Evolutionary conservation across 768 basidiomycete species (phyloP).

Genomic region (Leccinum broughii): DNA sequence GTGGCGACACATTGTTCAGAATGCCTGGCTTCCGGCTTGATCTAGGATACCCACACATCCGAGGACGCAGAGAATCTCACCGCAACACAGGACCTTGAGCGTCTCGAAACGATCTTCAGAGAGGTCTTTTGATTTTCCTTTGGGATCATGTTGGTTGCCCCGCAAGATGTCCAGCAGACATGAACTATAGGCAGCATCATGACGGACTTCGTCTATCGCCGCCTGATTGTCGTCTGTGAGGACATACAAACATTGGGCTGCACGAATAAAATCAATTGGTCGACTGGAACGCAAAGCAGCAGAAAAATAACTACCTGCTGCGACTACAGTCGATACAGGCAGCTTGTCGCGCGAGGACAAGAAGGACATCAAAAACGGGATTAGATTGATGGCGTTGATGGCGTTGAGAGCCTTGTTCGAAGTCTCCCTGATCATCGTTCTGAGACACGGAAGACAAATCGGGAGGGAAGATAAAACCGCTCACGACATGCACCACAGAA

Average conservation of each 20-base stretch:
- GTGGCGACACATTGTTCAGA: slow-evolving; percentile 71
- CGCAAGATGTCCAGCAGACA: slow-evolving; percentile 66
- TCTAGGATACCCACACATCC: neutral
- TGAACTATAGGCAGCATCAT: slow-evolving; percentile 58
- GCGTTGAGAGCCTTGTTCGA: slow-evolving; percentile 82
- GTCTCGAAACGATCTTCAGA: slow-evolving; percentile 50
- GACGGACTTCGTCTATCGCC: slow-evolving; percentile 63
- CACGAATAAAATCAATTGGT: slow-evolving; percentile 1
- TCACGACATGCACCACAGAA: slow-evolving; percentile 94
- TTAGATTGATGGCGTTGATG: slow-evolving; percentile 76
- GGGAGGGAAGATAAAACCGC: slow-evolving; percentile 34
- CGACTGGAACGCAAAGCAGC: neutral
- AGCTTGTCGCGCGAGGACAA: slow-evolving; percentile 68
- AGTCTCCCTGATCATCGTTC: slow-evolving; percentile 63
- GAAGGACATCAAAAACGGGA: slow-evolving; percentile 91
- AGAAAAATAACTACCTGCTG: slow-evolving; percentile 62
- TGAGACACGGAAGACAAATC: slow-evolving; percentile 19
- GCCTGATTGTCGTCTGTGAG: slow-evolving; percentile 89
- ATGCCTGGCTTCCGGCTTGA: slow-evolving; percentile 50
- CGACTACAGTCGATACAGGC: slow-evolving; percentile 68
- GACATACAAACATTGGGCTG: slow-evolving; percentile 92
- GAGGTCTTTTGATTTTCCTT: slow-evolving; percentile 43
- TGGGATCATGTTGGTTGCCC: slow-evolving; percentile 28
- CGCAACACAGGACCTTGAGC: slow-evolving; percentile 69
- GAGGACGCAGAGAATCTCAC: slow-evolving; percentile 39